Base-by-base conservation (phyloP, 1,139 yeast genomes). In the Pneumocystis carinii region DNA sequence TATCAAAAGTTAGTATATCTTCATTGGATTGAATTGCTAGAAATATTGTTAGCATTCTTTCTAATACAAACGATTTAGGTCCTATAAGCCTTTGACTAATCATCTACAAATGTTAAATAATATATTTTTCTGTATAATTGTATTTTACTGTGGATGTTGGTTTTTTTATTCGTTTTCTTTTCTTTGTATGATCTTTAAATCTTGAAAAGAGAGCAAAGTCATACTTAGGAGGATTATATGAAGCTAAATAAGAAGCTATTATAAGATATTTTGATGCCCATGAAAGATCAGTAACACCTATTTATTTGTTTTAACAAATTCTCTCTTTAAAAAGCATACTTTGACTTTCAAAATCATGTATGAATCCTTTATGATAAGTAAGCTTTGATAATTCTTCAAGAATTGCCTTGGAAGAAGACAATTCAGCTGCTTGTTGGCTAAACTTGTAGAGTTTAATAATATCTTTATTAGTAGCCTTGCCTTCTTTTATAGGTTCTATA, bases 221-320 rank as follows among this genome's bases (percentile, higher is more conserved):
- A 66, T 77, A 76, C 66, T 80, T 80, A 3, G 83, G 82, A 5
- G 83, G 83, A 62, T 82, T 81, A 70, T 79, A 84, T 0, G 90
- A 84, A 0, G 90, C 90, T 63, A 86, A 75, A 69, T 84, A 86
- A 0, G 88, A 83, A 0, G 90, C 87, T 62, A 86, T 77, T 32
- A 86, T 73, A 2, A 86, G 74, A 69, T 77, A 83, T 70, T 84
- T 84, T n/a, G 87, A 48, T 5, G 32, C 24, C 59, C 42, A 37
- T 3, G 59, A 39, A 19, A 57, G n/a, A 39, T 57, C 29, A 3
- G 24, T 57, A 5, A 29, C 29, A 5, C 29, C 42, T 57, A 57
- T n/a, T 19, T 7, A 15, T 24, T 48, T 48, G 27, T 48, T 48
- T 48, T 24, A 48, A 48, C 24, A 8, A 10, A 24, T 24, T 24